phyloP scores from a whole-genome alignment of 164 flowering plant genomes.

The Kalanchoe fedtschenkoi region DNA sequence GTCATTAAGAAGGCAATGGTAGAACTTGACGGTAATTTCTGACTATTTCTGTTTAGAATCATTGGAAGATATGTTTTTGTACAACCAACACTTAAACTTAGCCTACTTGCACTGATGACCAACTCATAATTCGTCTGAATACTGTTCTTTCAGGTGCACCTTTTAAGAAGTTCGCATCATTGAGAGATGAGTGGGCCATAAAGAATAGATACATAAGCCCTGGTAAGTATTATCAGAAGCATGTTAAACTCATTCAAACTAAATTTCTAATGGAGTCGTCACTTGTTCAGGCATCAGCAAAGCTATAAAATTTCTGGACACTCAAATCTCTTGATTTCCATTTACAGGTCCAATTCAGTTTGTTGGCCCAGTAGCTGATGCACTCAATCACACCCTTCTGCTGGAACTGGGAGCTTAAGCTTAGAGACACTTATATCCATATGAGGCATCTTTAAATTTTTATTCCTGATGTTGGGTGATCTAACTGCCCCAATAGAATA shows the following conservation, averaged over 20 bases:
- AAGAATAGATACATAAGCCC: constrained; percentile 78
- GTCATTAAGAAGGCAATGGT: constrained; percentile 99
- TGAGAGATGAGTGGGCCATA: constrained; percentile 81
- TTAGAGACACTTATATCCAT: too few relatives aligned
- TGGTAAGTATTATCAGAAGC: constrained; percentile 21
- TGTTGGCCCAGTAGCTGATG: constrained; percentile 48
- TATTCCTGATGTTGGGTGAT: too few relatives aligned
- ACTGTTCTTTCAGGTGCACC: constrained; percentile 62
- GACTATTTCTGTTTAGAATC: too few relatives aligned
- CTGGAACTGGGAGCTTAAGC: constrained; percentile 70
- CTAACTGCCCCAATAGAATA: too few relatives aligned
- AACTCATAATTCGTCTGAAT: background rate
- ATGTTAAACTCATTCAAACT: too few relatives aligned
- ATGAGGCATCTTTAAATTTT: too few relatives aligned
- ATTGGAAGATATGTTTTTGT: background rate
- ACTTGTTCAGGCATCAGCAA: background rate
- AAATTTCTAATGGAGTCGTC: too few relatives aligned
- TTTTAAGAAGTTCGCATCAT: constrained; percentile 69
- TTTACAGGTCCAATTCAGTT: constrained; percentile 73
- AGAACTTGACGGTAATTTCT: constrained; percentile 71
- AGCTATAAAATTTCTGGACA: background rate
- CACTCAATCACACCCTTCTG: constrained; percentile 55
- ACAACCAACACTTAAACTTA: background rate
- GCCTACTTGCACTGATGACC: background rate
- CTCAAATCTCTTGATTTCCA: background rate